Conservation (phyloP, 2,329 filamentous ascomycete genomes). For the Xylaria sp. region DNA sequence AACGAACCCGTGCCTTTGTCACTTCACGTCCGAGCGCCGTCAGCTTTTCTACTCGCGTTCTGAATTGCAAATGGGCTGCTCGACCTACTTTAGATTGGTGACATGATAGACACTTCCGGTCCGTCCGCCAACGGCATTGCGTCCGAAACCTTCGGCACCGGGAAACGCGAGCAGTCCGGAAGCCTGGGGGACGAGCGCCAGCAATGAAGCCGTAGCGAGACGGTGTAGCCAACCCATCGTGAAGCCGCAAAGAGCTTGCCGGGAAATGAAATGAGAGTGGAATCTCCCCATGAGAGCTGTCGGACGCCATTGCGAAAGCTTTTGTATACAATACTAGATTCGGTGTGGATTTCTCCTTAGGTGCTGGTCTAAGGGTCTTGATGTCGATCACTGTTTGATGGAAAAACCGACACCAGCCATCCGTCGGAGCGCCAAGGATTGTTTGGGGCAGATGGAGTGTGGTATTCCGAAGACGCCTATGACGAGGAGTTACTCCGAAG, state of each 20-base stretch:
- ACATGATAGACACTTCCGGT: conserved; percentile 60
- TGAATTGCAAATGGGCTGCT: not conserved
- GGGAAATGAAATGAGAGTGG: not conserved
- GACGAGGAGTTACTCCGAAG: not conserved
- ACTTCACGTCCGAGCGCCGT: conserved; percentile 32
- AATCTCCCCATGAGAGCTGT: not conserved
- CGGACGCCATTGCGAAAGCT: not conserved
- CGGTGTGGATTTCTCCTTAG: not conserved
- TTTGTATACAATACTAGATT: conserved; percentile 6
- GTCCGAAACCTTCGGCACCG: conserved; percentile 61
- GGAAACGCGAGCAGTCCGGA: conserved; percentile 54
- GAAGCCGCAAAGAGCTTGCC: not conserved
- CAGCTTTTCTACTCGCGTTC: not conserved
- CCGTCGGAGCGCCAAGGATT: conserved; percentile 23
- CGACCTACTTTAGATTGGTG: conserved; percentile 54
- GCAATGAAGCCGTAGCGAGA: conserved; percentile 22
- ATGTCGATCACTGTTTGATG: conserved; percentile 31
- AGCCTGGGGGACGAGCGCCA: conserved; percentile 32
- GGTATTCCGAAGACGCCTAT: conserved; percentile 27
- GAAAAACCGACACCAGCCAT: conserved; percentile 21
- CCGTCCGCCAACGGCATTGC: conserved; percentile 57
- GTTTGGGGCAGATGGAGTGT: conserved; percentile 31
- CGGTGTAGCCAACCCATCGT: conserved; percentile 37
- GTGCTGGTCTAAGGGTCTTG: not conserved
- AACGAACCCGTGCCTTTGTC: conserved; percentile 60